Conservation (phyloP, 352 stramenopile genomes). For the Aphanomyces euteiches region DNA sequence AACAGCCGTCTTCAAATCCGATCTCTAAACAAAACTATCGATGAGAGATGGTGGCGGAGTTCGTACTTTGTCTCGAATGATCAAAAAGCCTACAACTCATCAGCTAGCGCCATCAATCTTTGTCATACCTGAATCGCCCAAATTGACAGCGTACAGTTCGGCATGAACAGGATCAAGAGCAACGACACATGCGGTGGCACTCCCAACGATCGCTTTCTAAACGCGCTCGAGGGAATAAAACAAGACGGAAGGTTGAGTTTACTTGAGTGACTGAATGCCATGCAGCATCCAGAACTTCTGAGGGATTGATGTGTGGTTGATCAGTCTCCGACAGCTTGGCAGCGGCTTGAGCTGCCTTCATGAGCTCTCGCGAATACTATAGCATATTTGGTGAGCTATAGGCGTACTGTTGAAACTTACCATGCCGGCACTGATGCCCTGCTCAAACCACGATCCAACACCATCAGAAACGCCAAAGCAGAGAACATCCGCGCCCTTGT, state of each 20-base stretch:
- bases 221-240: constrained; percentile 38
- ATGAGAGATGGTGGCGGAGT: neutral
- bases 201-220: constrained; percentile 90
- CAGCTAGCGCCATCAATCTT: neutral
- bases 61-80: constrained; percentile 64
- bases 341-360: constrained; percentile 66
- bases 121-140: constrained; percentile 83
- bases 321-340: constrained; percentile 52
- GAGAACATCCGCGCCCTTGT: constrained; percentile 53
- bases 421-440: constrained; percentile 71
- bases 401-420: neutral
- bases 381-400: constrained; percentile 15
- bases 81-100: constrained; percentile 46
- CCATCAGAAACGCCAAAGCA: constrained; percentile 94
- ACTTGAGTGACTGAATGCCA: constrained; percentile 51
- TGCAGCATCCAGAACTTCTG: constrained; percentile 61
- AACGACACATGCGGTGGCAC: constrained; percentile 89
- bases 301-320: constrained; percentile 48
- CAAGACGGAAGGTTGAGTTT: too few relatives aligned
- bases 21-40: constrained; percentile 34
- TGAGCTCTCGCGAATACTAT: constrained; percentile 69
- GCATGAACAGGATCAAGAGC: constrained; percentile 87
- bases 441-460: constrained; percentile 94
- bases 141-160: constrained; percentile 93
- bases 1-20: constrained; percentile 55